Evolutionary conservation across 2,329 filamentous ascomycete species (phyloP), one percentile per base, ranked within the genome.

Genomic region (Scedosporium aurantiacum): DNA sequence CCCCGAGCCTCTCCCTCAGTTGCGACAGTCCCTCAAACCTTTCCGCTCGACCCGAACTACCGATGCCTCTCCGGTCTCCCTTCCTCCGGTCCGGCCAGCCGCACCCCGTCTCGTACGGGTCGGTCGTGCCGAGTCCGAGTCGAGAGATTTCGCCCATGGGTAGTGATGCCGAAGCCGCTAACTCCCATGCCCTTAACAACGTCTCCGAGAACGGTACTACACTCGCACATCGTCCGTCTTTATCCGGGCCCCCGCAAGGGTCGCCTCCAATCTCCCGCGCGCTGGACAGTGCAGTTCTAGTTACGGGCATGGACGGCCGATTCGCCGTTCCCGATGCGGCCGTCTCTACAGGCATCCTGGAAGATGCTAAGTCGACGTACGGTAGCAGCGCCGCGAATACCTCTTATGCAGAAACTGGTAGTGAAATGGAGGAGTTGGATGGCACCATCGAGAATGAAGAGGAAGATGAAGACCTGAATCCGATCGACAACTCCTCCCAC

Each of bases 401-500:
- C 14, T 56, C 59, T 14, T 47, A 57, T 32, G 50, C 21, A 8
- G 21, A 72, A 57, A 63, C 74, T 14, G 73, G 73, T 18, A 69
- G 70, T 27, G 69, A 72, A 12, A 72, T 72, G 25, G 67, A 69
- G 3, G 67, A 68, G 4, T 28, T 27, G 12, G 58, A 60, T 6
- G 43, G 58, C 27, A 41, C 25, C 5, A 2, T 25, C 10, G 60
- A 64, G 5, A 67, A 68, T 14, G 72, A 76, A 16, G 71, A 68
- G 12, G 64, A 65, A 18, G 67, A 68, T n/a, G 71, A 72, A n/a
- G 70, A 71, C 10, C 74, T 79, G 37, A 76, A 82, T 43, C 81
- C 82, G 12, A 76, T 80, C 16, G 87, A 90, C 69, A 86, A 91
- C 72, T 90, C 88, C 0, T 86, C 86, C 10, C 90, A 93, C 70